Evolutionary conservation across 441 rosid genomes (phyloP), one percentile per base, ranked within the genome.

Genomic region (Corymbia calophylla): DNA sequence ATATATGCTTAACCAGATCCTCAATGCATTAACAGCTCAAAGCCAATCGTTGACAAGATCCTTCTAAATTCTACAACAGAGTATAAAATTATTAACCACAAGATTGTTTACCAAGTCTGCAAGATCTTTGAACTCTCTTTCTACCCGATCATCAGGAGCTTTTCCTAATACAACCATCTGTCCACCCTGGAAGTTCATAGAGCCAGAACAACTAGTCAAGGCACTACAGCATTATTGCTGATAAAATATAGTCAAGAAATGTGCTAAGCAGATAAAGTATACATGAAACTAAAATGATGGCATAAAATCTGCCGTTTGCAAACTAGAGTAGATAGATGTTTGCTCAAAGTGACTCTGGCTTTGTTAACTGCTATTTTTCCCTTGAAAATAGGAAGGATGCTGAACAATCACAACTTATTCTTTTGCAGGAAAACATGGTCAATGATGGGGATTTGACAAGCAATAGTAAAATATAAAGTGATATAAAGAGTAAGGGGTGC

Each of bases 161-260:
- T 92, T 94, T 89, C 94, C 95, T 55, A 94, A 92, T 66, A 94
- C 90, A 92, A 94, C 68, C 93, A 94, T 89, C 89, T 94, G 96
- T 56, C 96, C 95, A 62, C 96, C 95, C 96, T 94, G 89, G 56
- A 87, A 88, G 64, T 31, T 53, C 87, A 86, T 66, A 51, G 58
- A 51, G 48, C 58, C 54, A 86, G 27, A 86, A 54, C 32, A 29
- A 86, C 62, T 54, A 19, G 44, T 32, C 48, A 32, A 32, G 58
- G 87, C 64, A 54, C 49, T 39, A 39, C 49, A 39, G 51, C 16
- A 11, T 73, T 39, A 39, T 39, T 77, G 29, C 84, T 23, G 29
- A 77, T 44, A 39, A 44, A 31, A 21, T 23, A 39, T 77, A 77
- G 84, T 77, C 84, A 77, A 77, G 84, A 77, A 39, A 77, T 77